Conservation (phyloP, 1,284 basidiomycete genomes). For the Malassezia furfur region DNA sequence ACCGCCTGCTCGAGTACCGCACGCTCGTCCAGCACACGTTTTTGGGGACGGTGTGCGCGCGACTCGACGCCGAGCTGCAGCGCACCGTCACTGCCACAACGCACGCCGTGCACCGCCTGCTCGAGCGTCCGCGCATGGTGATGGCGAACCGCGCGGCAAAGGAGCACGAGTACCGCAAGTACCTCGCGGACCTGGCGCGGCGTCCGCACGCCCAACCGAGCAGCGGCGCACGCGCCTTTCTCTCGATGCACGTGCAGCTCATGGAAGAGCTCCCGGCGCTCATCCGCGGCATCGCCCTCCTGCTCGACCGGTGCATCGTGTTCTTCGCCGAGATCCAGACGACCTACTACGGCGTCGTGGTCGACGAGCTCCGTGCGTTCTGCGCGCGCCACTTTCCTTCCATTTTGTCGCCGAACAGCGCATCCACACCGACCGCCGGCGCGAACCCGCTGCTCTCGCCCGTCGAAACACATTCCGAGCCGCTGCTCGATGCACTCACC, state of each 20-base stretch:
- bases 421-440: background rate
- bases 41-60: slow-evolving; percentile 21
- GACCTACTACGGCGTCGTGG: slow-evolving; percentile 31
- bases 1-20: slow-evolving; percentile 21
- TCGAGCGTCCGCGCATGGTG: slow-evolving; percentile 33
- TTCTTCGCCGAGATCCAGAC: slow-evolving; percentile 45
- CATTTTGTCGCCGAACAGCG: slow-evolving; percentile 6
- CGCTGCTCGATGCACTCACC: background rate
- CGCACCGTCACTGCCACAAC: slow-evolving; percentile 24
- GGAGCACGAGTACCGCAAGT: slow-evolving; percentile 44
- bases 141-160: slow-evolving; percentile 47
- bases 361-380: slow-evolving; percentile 1
- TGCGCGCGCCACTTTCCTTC: slow-evolving; percentile 3
- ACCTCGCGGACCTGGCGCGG: slow-evolving; percentile 23
- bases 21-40: slow-evolving; percentile 19
- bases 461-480: background rate
- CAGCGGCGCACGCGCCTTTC: slow-evolving; percentile 44
- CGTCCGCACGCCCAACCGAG: slow-evolving; percentile 24
- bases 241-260: slow-evolving; percentile 48
- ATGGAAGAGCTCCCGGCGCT: slow-evolving; percentile 49
- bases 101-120: slow-evolving; percentile 40
- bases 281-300: slow-evolving; percentile 44
- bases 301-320: slow-evolving; percentile 45
- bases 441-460: background rate
- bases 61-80: slow-evolving; percentile 26